Percentiles rank a stretch among this genome's conserved stretches.
phyloP scores from a whole-genome alignment of 306 rosid genomes.

The Ziziphus jujuba region DNA sequence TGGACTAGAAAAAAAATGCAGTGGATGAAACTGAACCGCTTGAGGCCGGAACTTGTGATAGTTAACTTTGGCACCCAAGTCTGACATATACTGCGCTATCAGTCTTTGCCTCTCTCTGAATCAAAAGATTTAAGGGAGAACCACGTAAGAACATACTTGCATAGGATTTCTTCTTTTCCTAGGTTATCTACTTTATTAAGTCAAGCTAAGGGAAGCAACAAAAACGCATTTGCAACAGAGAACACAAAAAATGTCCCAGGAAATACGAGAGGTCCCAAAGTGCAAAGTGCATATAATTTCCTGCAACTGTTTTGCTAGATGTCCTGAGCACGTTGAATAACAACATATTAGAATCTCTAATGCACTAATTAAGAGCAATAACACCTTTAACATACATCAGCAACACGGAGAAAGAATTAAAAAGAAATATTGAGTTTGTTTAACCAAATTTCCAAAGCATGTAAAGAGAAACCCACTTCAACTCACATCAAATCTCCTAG shows the following conservation, averaged over 20 bases:
- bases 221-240: not conserved
- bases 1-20: slow-evolving; percentile 76
- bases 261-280: not conserved
- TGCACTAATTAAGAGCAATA: not conserved
- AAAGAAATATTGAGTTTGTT: not conserved
- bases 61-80: slow-evolving; percentile 79
- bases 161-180: not conserved
- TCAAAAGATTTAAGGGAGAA: not conserved
- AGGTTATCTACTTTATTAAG: too few species aligned
- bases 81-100: slow-evolving; percentile 66
- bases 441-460: not conserved
- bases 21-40: slow-evolving; percentile 57
- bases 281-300: not conserved
- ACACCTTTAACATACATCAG: not conserved
- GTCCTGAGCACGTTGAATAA: not conserved
- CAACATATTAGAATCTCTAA: not conserved
- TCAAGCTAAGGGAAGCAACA: not conserved
- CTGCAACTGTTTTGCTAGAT: not conserved
- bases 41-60: slow-evolving; percentile 75
- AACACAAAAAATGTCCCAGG: not conserved
- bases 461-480: not conserved
- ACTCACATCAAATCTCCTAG: not conserved
- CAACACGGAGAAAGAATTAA: not conserved
- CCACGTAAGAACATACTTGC: not conserved
- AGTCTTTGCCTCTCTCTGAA: slow-evolving; percentile 67